Evolutionary conservation across 2,329 filamentous ascomycete genomes (phyloP).

Genomic region (Pseudocercospora vitis): DNA sequence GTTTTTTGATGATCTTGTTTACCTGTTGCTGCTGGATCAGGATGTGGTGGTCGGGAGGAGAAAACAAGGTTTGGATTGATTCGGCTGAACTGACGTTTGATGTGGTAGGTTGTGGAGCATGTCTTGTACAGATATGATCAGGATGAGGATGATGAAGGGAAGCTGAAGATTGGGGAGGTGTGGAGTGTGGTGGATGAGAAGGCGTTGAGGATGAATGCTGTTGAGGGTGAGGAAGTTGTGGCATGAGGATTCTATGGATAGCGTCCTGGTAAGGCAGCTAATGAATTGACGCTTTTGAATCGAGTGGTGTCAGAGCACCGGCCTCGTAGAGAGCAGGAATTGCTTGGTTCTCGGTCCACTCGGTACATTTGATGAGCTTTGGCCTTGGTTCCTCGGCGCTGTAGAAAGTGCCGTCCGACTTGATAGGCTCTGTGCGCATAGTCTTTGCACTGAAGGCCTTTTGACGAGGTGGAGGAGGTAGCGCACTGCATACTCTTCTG

Average conservation of each 20-base stretch:
- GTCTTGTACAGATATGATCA: conserved; percentile 9
- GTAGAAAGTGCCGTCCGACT: neutral
- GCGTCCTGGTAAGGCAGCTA: too few species aligned
- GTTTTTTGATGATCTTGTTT: too few species aligned
- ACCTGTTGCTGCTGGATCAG: too few species aligned
- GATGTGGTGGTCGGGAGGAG: too few species aligned
- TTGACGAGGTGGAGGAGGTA: neutral
- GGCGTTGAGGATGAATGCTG: neutral
- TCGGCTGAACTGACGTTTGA: too few species aligned
- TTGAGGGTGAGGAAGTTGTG: neutral
- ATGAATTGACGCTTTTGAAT: too few species aligned
- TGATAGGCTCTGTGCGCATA: neutral
- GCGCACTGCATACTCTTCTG: neutral
- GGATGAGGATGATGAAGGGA: conserved; percentile 3
- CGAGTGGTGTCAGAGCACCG: neutral
- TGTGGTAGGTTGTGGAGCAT: conserved; percentile 8
- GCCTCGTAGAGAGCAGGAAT: neutral
- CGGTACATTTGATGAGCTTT: neutral
- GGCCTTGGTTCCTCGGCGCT: neutral
- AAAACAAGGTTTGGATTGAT: too few species aligned
- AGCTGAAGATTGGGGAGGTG: conserved; percentile 13
- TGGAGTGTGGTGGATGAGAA: conserved; percentile 11
- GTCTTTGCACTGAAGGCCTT: neutral
- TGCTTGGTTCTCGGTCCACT: neutral
- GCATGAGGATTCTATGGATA: neutral